Evolutionary conservation across 768 basidiomycete species (phyloP), one percentile per base, ranked within the genome.

Genomic region (Rhizopogon roseolus): DNA sequence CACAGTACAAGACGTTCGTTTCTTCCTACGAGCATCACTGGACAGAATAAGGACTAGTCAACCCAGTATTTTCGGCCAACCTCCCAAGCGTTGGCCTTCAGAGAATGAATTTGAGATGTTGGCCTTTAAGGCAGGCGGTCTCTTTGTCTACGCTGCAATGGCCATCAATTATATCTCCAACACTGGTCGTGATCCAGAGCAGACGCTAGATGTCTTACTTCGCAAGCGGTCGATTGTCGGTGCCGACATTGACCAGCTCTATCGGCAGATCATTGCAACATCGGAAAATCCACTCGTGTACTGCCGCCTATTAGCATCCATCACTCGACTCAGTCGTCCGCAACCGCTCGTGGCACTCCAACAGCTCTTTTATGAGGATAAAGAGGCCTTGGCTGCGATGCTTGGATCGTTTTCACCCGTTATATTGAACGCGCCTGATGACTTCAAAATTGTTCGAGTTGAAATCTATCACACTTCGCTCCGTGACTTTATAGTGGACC

Each of bases 131-230:
- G 52, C 62, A 9, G 41, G 19, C 8, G 60, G 60, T 14, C 52
- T 53, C 7, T 62, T 62, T 28, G 40, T 63, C 4, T 58, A 60
- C 25, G 55, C 62, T 5, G 49, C 56, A 1, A 62, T 58, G 9
- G 53, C 48, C 8, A 25, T 63, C 36, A 54, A 51, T 52, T 63
- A 57, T 32, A 41, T 63, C 8, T 46, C 48, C 4, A n/a, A n/a
- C n/a, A 44, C 54, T 36, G 19, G 45, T 34, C 45, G 34, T 8
- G 13, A 34, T 2, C 13, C 45, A 1, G 13, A 34, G 13, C 17
- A 45, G 13, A 46, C 32, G n/a, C 45, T 34, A 34, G 45, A 46
- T 14, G 6, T 46, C 45, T 34, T 46, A 19, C 45, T 46, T 19
- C 7, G 17, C 4, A 13, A 46, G 19, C 4, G 5, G 17, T 46